A percentile compares a stretch with the other conserved stretches of the same genome.
Evolutionary conservation across 176 grass and related monocot genomes (phyloP).

Genomic region (Thinopyrum elongatum): DNA sequence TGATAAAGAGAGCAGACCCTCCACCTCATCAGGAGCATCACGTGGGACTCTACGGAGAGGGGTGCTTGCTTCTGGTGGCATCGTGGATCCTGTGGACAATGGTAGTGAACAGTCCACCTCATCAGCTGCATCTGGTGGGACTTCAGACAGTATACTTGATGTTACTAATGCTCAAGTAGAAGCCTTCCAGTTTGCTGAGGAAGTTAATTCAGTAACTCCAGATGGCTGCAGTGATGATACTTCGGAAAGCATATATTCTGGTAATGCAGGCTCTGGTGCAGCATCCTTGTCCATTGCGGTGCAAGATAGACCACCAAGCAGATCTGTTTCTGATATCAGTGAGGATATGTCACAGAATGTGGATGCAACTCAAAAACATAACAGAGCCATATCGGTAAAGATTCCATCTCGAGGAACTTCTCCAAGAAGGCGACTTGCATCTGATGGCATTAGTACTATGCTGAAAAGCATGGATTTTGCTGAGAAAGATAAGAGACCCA

Average conservation of each 20-base stretch:
- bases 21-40: slow-evolving; percentile 25
- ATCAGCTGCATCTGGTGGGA: slow-evolving; percentile 18
- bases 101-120: background rate
- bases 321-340: slow-evolving; percentile 20
- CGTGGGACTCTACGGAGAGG: slow-evolving; percentile 3
- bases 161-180: slow-evolving; percentile 21
- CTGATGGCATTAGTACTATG: slow-evolving; percentile 41
- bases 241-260: slow-evolving; percentile 35
- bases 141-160: slow-evolving; percentile 36
- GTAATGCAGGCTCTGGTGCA: slow-evolving; percentile 17
- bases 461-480: slow-evolving; percentile 38
- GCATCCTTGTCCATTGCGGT: slow-evolving; percentile 28
- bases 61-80: background rate
- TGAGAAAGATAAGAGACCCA: slow-evolving; percentile 45
- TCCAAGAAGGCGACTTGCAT: slow-evolving; percentile 50
- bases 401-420: slow-evolving; percentile 51
- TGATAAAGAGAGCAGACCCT: slow-evolving; percentile 25
- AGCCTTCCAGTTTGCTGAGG: slow-evolving; percentile 11
- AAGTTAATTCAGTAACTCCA: background rate
- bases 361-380: slow-evolving; percentile 23
- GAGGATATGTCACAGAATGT: slow-evolving; percentile 23
- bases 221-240: slow-evolving; percentile 20
- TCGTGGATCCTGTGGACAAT: slow-evolving; percentile 11
- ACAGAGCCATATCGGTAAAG: slow-evolving; percentile 28
- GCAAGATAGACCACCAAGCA: slow-evolving; percentile 19